Base-by-base conservation (phyloP, 192 early-diverging fungal genomes). In the Geosiphon pyriformis region DNA sequence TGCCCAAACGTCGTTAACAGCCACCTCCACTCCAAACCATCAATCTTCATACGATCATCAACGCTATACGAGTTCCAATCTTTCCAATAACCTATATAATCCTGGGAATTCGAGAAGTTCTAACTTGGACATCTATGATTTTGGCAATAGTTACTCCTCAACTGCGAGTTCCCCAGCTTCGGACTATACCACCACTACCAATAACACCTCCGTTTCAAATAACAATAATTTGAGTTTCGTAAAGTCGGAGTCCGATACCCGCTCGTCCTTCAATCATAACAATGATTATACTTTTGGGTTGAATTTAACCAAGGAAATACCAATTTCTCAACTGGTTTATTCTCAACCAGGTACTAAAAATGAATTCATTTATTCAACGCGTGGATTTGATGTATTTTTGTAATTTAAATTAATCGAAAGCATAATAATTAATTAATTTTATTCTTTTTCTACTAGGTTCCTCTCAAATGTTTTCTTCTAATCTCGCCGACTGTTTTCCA, bases 281-380 rank as follows among this genome's bases (percentile, higher is more conserved):
- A 23, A 63, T 26, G 61, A 63, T 25, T 63, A 63, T 63, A 63
- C 49, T 34, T n/a, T 63, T 0, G 61, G 47, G 20, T 48, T 63
- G 49, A 20, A 46, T 20, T 33, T 63, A 46, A 31, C 61, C 29
- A 63, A 63, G 33, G 61, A 63, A 32, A 51, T 63, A 11, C 31
- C 61, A 22, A 52, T 63, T 10, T 7, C 26, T 49, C 49, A 50
- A 33, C 34, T 63, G n/a, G n/a, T n/a, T n/a, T n/a, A n/a, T n/a
- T n/a, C n/a, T n/a, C n/a, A n/a, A n/a, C n/a, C n/a, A n/a, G n/a
- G n/a, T n/a, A n/a, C n/a, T n/a, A n/a, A n/a, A n/a, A n/a, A n/a
- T n/a, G n/a, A n/a, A n/a, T 8, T 34, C 49, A 11, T 63, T 51
- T 63, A 15, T 49, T n/a, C 33, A 35, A 26, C 26, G 29, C 33